phyloP scores from a whole-genome alignment of 495 filamentous ascomycete species.

The Xylaria longipes region DNA sequence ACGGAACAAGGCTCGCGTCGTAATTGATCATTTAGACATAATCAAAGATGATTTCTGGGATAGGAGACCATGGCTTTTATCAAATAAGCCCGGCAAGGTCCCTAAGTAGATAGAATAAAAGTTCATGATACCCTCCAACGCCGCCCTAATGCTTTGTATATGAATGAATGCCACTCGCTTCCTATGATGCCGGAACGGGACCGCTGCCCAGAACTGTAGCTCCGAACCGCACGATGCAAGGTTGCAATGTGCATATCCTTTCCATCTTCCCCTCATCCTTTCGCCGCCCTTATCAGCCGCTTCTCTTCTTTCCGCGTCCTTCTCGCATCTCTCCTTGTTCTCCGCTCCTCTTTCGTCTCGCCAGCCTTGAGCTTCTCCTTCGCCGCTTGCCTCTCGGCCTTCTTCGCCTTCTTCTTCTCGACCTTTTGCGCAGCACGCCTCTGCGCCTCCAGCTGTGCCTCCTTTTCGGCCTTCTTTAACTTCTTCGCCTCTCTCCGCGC shows the following conservation, averaged over 20 bases:
- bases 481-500: conserved; percentile 45
- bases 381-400: conserved; percentile 35
- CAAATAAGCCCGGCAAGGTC: conserved; percentile 72
- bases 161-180: conserved; percentile 7
- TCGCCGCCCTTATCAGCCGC: conserved; percentile 32
- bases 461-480: conserved; percentile 47
- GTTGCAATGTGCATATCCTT: neutral
- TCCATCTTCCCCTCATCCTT: neutral
- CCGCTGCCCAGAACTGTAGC: neutral
- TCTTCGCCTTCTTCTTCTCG: conserved; percentile 42
- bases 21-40: conserved; percentile 86
- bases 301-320: conserved; percentile 51
- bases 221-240: neutral
- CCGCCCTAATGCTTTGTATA: conserved; percentile 24
- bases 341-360: conserved; percentile 49
- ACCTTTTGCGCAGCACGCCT: conserved; percentile 34
- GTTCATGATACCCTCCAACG: conserved; percentile 33
- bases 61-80: conserved; percentile 82
- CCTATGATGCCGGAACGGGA: neutral
- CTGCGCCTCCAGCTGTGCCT: conserved; percentile 37
- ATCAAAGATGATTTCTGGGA: conserved; percentile 96
- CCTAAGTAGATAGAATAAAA: conserved; percentile 56
- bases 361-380: conserved; percentile 32
- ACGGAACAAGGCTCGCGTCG: conserved; percentile 74
- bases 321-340: conserved; percentile 44